Evolutionary conservation across 768 basidiomycete genomes (phyloP).

Genomic region (Naematelia encephala): DNA sequence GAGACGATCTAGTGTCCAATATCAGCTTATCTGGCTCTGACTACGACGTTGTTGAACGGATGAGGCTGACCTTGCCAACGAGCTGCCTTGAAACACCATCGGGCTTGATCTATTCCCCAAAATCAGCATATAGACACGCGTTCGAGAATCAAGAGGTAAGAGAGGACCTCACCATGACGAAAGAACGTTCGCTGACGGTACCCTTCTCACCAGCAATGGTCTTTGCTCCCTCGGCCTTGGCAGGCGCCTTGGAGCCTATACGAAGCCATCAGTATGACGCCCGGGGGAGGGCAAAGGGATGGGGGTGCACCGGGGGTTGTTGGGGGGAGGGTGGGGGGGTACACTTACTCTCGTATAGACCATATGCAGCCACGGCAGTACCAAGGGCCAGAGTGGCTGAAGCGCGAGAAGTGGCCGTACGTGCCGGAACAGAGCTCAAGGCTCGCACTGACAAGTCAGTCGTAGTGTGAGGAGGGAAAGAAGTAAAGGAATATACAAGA

Average conservation of each 20-base stretch:
- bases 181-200: conserved; percentile 38
- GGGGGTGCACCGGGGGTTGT: too few species aligned
- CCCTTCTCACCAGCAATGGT: conserved; percentile 47
- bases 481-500: conserved; percentile 26
- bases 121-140: not conserved
- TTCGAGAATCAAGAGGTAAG: conserved; percentile 1
- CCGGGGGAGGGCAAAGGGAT: too few species aligned
- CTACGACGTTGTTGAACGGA: too few species aligned
- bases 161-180: conserved; percentile 39
- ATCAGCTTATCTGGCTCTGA: too few species aligned
- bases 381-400: conserved; percentile 27
- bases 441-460: conserved; percentile 23
- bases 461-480: not conserved
- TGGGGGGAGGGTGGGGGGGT: not conserved
- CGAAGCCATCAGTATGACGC: too few species aligned
- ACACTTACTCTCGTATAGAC: conserved; percentile 34
- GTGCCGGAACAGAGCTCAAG: conserved; percentile 34
- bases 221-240: conserved; percentile 38
- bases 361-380: conserved; percentile 27
- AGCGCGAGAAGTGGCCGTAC: conserved; percentile 18
- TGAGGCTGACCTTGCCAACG: conserved; percentile 38
- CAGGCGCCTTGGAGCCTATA: conserved; percentile 18
- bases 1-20: conserved; percentile 32
- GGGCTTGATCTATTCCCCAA: conserved; percentile 38
- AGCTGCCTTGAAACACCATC: conserved; percentile 45